These are phyloP conservation scores for Nothopassalora personata DNA, from an alignment of 2,329 filamentous ascomycete species.

Conservation along the genomic window DNA sequence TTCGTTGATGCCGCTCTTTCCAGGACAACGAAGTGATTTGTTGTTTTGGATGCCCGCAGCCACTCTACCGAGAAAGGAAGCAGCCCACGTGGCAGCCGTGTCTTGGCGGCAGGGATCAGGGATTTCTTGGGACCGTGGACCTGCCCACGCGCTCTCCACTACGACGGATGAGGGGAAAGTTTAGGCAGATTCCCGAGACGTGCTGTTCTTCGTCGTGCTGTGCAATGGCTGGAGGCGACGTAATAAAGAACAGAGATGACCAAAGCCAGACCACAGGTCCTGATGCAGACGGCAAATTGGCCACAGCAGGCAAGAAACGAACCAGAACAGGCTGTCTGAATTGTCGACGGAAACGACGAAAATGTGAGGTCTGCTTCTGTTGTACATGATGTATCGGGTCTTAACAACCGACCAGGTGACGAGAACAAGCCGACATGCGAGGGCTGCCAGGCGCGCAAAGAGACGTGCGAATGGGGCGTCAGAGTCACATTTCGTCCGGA, in stretches of 20 bases:
- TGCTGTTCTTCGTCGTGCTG: neutral
- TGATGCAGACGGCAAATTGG: slow-evolving; percentile 18
- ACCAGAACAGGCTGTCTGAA: slow-evolving; percentile 33
- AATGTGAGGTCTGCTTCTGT: slow-evolving; percentile 20
- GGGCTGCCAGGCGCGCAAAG: slow-evolving; percentile 27
- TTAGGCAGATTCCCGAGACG: neutral
- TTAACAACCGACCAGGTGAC: slow-evolving; percentile 18
- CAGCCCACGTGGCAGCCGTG: too few relatives aligned
- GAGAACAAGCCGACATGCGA: slow-evolving; percentile 31
- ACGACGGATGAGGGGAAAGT: neutral
- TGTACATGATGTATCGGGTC: neutral
- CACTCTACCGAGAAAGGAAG: too few relatives aligned
- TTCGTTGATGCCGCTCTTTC: too few relatives aligned
- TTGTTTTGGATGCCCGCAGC: too few relatives aligned
- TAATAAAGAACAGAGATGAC: slow-evolving; percentile 8
- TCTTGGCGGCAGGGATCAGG: too few relatives aligned
- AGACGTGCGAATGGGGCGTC: slow-evolving; percentile 30
- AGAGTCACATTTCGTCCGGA: slow-evolving; percentile 27
- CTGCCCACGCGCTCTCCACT: neutral
- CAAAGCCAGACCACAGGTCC: neutral
- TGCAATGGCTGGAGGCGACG: slow-evolving; percentile 11
- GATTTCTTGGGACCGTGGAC: too few relatives aligned
- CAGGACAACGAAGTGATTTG: too few relatives aligned
- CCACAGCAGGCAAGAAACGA: slow-evolving; percentile 26
- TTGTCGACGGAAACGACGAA: slow-evolving; percentile 31